These are phyloP conservation scores for Zygosaccharomyces gambellarensis DNA, from an alignment of 805 yeast genomes.

Conservation along the genomic window DNA sequence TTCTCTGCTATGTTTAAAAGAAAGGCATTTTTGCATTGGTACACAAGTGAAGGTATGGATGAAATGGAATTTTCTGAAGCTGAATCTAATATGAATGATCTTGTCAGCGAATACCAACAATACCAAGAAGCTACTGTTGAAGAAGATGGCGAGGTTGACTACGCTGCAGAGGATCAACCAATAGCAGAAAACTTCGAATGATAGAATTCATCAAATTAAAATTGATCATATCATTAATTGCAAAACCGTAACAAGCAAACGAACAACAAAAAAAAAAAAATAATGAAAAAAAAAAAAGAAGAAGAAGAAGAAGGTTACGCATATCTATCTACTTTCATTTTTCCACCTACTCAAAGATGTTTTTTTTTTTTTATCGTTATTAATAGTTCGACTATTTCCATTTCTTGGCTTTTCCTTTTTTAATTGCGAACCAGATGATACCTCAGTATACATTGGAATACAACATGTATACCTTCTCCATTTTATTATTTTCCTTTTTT, in stretches of 20 bases:
- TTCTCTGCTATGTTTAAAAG: constrained; percentile 89
- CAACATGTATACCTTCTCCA: not conserved
- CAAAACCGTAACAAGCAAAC: not conserved
- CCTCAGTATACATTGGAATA: constrained; percentile 3
- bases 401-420: constrained; percentile 2
- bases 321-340: not conserved
- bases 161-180: constrained; percentile 50
- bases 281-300: not conserved
- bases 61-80: constrained; percentile 93
- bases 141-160: constrained; percentile 71
- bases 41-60: constrained; percentile 94
- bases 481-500: not conserved
- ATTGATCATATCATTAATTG: not conserved
- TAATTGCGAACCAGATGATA: constrained; percentile 5
- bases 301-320: not conserved
- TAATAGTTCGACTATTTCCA: not conserved
- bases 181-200: constrained; percentile 33
- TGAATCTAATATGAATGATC: constrained; percentile 83
- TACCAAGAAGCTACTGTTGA: constrained; percentile 79
- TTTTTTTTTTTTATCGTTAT: not conserved
- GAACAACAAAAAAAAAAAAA: not conserved
- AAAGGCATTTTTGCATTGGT: constrained; percentile 96
- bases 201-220: not conserved
- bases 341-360: not conserved
- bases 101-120: constrained; percentile 87